A percentile compares a stretch with the other conserved stretches of the same genome.
These are phyloP conservation scores for Picea mariana DNA, from an alignment of 83 land plant genomes.

Conservation along the genomic window DNA sequence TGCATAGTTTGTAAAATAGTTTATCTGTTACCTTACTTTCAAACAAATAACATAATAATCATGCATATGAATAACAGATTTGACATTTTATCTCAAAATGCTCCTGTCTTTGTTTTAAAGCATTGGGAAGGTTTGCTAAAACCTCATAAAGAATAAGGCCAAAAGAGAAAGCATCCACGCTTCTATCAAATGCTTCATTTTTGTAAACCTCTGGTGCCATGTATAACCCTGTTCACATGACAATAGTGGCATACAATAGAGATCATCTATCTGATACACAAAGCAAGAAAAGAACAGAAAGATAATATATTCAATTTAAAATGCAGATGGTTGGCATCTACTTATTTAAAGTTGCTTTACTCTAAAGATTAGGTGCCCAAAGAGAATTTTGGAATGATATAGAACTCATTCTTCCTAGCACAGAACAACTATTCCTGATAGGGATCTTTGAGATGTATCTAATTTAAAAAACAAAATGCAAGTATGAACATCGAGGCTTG, in stretches of 20 bases:
- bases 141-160: conserved; percentile 89
- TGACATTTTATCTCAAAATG: not conserved
- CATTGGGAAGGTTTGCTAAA: not conserved
- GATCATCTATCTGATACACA: not conserved
- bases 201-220: conserved; percentile 84
- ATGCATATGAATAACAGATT: not conserved
- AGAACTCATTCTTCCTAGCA: not conserved
- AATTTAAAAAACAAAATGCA: not conserved
- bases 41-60: not conserved
- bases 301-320: too few relatives aligned
- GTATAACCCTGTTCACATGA: conserved; percentile 46
- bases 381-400: not conserved
- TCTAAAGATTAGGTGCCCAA: not conserved
- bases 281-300: not conserved
- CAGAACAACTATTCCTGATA: not conserved
- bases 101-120: not conserved
- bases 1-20: not conserved
- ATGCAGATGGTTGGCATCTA: not conserved
- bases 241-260: not conserved
- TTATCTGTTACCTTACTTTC: not conserved
- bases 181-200: conserved; percentile 73
- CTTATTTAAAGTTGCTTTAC: not conserved
- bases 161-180: conserved; percentile 79
- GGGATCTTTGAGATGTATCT: not conserved
- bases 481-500: not conserved